These are phyloP conservation scores for Fusarium paranaense DNA, from an alignment of 2,329 filamentous ascomycete species.

Conservation along the genomic window DNA sequence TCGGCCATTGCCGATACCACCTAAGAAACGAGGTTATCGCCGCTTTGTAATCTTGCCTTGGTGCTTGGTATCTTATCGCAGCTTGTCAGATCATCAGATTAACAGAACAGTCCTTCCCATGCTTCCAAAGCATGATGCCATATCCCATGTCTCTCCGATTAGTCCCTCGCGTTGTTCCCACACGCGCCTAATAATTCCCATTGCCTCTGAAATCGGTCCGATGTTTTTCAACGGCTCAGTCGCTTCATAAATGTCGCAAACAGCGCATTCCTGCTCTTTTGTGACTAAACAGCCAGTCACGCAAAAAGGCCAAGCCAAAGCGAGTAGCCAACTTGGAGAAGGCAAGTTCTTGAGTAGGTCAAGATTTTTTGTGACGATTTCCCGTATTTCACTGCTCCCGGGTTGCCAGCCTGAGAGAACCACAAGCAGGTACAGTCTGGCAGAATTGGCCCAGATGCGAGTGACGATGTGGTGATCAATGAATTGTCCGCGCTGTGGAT, in stretches of 20 bases:
- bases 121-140: constrained; percentile 50
- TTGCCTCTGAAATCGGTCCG: constrained; percentile 3
- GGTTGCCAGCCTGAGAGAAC: constrained; percentile 14
- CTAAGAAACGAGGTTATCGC: neutral
- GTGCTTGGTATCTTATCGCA: neutral
- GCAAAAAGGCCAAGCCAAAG: constrained; percentile 19
- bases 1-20: neutral
- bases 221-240: neutral
- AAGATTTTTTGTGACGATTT: neutral
- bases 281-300: constrained; percentile 9
- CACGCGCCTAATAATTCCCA: neutral
- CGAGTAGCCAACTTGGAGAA: neutral
- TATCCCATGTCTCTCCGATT: constrained; percentile 13
- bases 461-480: neutral
- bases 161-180: constrained; percentile 1
- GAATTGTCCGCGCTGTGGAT: neutral
- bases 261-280: neutral
- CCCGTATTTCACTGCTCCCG: neutral
- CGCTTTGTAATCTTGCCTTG: neutral
- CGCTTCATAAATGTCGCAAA: neutral
- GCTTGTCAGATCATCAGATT: neutral
- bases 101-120: neutral
- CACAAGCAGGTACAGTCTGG: neutral
- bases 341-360: neutral
- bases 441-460: constrained; percentile 6